These are phyloP conservation scores for Massariosphaeria phaeospora DNA, from an alignment of 495 filamentous ascomycete species.

Conservation along the genomic window DNA sequence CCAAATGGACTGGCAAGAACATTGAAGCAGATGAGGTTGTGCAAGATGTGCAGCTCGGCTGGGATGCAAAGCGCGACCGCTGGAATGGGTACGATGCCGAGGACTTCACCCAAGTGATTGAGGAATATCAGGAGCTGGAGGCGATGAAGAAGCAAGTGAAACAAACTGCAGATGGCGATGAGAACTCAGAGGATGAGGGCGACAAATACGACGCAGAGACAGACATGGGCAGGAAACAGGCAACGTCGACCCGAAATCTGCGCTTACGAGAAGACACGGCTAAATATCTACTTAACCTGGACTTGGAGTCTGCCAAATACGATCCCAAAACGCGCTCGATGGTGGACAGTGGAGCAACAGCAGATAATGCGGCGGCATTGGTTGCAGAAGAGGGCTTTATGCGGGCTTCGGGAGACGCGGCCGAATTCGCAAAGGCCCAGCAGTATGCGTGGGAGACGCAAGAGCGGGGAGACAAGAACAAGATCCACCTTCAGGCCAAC, in stretches of 20 bases:
- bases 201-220: slow-evolving; percentile 90
- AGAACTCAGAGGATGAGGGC: slow-evolving; percentile 56
- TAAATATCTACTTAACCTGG: slow-evolving; percentile 93
- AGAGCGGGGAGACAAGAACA: slow-evolving; percentile 67
- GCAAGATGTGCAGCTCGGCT: slow-evolving; percentile 77
- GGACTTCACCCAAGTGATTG: slow-evolving; percentile 78
- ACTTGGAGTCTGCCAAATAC: slow-evolving; percentile 94
- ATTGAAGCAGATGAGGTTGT: slow-evolving; percentile 91
- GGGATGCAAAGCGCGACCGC: slow-evolving; percentile 97
- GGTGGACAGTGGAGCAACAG: slow-evolving; percentile 80
- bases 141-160: slow-evolving; percentile 61
- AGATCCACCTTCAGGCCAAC: slow-evolving; percentile 87
- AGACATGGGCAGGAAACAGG: slow-evolving; percentile 91
- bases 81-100: slow-evolving; percentile 95
- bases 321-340: slow-evolving; percentile 95
- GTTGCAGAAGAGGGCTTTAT: slow-evolving; percentile 95
- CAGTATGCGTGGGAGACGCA: slow-evolving; percentile 93
- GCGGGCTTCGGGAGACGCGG: slow-evolving; percentile 84
- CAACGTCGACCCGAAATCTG: slow-evolving; percentile 82
- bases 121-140: slow-evolving; percentile 84
- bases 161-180: slow-evolving; percentile 43
- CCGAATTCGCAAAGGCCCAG: slow-evolving; percentile 86
- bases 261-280: slow-evolving; percentile 94
- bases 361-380: slow-evolving; percentile 75
- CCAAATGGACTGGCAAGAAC: slow-evolving; percentile 86